Conservation (phyloP, 1,284 basidiomycete species). For the Pseudozyma thailandica region DNA sequence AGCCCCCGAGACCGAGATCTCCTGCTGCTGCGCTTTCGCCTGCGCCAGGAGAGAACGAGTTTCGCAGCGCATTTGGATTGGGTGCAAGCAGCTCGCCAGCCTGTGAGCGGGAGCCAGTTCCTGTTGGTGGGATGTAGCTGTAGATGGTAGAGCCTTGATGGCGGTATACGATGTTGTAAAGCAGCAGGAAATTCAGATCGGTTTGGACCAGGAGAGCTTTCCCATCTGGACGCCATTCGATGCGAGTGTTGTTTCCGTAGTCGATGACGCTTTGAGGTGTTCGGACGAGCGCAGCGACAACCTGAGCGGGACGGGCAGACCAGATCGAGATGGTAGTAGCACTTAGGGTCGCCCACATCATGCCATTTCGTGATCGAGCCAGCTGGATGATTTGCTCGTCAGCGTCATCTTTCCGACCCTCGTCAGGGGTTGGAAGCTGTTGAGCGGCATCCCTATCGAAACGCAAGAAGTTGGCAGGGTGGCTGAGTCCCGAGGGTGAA, state of each 20-base stretch:
- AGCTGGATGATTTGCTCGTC: conserved; percentile 48
- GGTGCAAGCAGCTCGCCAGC: conserved; percentile 51
- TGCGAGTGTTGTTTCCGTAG: conserved; percentile 58
- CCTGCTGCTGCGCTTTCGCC: conserved; percentile 56
- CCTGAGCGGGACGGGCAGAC: conserved; percentile 59
- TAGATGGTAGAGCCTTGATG: conserved; percentile 39
- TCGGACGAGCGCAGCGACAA: conserved; percentile 56
- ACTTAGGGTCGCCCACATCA: conserved; percentile 57
- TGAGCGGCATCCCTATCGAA: conserved; percentile 48
- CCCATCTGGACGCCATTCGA: conserved; percentile 58
- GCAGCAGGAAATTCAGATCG: conserved; percentile 47
- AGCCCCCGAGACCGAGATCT: conserved; percentile 40
- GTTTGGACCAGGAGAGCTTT: conserved; percentile 48
- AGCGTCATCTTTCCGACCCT: not conserved
- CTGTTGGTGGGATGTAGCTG: conserved; percentile 55
- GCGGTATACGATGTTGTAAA: conserved; percentile 51
- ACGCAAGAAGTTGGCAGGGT: conserved; percentile 22
- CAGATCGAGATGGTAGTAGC: conserved; percentile 53
- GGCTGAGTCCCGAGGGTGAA: conserved; percentile 52
- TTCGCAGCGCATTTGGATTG: conserved; percentile 36
- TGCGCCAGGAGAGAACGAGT: conserved; percentile 53
- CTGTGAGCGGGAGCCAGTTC: conserved; percentile 42
- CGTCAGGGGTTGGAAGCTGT: conserved; percentile 13
- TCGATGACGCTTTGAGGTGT: conserved; percentile 57
- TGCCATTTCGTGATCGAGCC: conserved; percentile 49